A percentile compares a stretch with the other conserved stretches of the same genome.
Evolutionary conservation across 2,329 filamentous ascomycete genomes (phyloP).

Genomic region (Amphichorda felina): DNA sequence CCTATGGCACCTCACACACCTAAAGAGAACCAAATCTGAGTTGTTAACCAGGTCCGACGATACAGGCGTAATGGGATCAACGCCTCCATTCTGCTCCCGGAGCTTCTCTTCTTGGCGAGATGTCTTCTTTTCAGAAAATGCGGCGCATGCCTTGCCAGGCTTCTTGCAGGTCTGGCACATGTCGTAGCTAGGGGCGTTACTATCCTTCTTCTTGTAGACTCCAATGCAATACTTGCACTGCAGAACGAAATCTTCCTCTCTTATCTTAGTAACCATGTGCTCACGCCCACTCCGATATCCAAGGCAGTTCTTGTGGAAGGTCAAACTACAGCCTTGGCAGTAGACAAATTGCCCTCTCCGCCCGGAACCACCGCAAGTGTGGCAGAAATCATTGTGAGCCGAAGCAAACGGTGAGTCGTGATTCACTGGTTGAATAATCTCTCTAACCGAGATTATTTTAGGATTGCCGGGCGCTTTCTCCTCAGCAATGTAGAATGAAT

Average conservation of each 20-base stretch:
- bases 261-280: slow-evolving; percentile 84
- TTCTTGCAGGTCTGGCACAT: slow-evolving; percentile 59
- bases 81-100: slow-evolving; percentile 64
- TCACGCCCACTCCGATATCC: slow-evolving; percentile 62
- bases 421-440: slow-evolving; percentile 56
- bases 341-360: slow-evolving; percentile 59
- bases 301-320: slow-evolving; percentile 76
- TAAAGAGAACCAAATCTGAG: slow-evolving; percentile 63
- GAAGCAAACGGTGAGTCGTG: slow-evolving; percentile 54
- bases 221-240: slow-evolving; percentile 84
- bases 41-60: slow-evolving; percentile 60
- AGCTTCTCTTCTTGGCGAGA: slow-evolving; percentile 74
- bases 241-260: slow-evolving; percentile 64
- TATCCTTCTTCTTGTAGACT: slow-evolving; percentile 54
- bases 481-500: slow-evolving; percentile 38
- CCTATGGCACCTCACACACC: slow-evolving; percentile 65
- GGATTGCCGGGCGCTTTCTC: slow-evolving; percentile 30
- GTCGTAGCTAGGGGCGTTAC: slow-evolving; percentile 55
- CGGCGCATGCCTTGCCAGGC: slow-evolving; percentile 54
- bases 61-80: slow-evolving; percentile 63
- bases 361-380: slow-evolving; percentile 45
- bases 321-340: slow-evolving; percentile 81
- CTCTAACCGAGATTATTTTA: slow-evolving; percentile 54
- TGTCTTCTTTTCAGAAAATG: slow-evolving; percentile 64
- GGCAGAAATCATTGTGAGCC: slow-evolving; percentile 60